Evolutionary conservation across 2,329 filamentous ascomycete genomes (phyloP).

Genomic region (Apiospora hydei): DNA sequence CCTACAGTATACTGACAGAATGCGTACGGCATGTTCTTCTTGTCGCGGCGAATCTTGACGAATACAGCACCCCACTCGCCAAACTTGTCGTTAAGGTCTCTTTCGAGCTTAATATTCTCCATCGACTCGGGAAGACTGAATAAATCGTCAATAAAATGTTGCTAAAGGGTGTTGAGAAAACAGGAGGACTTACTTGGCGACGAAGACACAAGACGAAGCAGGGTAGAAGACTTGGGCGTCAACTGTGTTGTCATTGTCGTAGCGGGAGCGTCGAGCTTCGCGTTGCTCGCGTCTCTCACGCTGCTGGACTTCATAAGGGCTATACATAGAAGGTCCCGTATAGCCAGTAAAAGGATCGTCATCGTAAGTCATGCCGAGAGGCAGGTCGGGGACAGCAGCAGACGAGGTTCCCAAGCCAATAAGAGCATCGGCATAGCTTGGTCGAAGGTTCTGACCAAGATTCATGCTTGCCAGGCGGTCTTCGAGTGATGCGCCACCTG

Average conservation of each 20-base stretch:
- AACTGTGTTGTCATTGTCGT: conserved; percentile 38
- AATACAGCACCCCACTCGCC: conserved; percentile 62
- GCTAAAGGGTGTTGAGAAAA: neutral
- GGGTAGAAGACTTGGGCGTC: conserved; percentile 62
- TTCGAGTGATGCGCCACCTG: neutral
- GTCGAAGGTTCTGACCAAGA: neutral
- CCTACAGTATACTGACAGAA: conserved; percentile 70
- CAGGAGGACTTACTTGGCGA: conserved; percentile 65
- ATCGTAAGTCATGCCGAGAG: neutral
- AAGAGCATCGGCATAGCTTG: neutral
- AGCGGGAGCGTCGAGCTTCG: neutral
- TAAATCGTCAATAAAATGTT: conserved; percentile 5
- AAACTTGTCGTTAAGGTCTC: conserved; percentile 61
- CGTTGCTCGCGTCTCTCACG: neutral
- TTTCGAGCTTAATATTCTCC: conserved; percentile 59
- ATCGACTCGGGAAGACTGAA: conserved; percentile 58
- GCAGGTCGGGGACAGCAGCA: neutral
- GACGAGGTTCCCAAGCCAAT: neutral
- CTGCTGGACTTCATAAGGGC: neutral
- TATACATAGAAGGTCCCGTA: neutral
- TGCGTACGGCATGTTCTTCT: conserved; percentile 65
- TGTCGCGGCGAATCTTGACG: conserved; percentile 69
- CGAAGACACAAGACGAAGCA: conserved; percentile 66
- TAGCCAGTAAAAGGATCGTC: neutral
- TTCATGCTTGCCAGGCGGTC: neutral